Evolutionary conservation across 2,329 filamentous ascomycete species (phyloP).

Genomic region (Ceratocystis papillata): DNA sequence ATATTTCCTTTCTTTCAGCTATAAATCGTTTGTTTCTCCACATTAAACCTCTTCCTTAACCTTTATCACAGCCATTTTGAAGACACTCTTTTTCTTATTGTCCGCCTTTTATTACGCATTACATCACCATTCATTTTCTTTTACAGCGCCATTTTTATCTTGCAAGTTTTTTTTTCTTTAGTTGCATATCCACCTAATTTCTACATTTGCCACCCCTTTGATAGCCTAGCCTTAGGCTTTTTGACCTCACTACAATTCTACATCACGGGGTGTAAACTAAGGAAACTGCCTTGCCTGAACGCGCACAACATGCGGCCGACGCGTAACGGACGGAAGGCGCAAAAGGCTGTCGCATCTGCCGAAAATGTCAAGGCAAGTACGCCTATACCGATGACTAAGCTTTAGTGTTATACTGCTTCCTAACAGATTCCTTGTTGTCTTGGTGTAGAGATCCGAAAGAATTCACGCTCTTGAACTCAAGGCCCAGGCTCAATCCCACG

Average conservation of each 20-base stretch:
- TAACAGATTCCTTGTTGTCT: neutral
- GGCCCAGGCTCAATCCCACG: conserved; percentile 61
- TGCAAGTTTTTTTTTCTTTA: neutral
- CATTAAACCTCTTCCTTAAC: conserved; percentile 7
- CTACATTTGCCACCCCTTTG: neutral
- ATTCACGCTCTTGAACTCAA: conserved; percentile 33
- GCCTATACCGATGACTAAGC: neutral
- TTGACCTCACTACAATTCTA: neutral
- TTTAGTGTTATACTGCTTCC: neutral
- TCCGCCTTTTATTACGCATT: conserved; percentile 1
- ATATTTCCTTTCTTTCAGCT: neutral
- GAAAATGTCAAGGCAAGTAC: conserved; percentile 21
- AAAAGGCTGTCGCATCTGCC: conserved; percentile 10
- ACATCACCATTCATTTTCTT: neutral
- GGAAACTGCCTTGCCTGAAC: conserved; percentile 16
- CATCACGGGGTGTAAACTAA: neutral
- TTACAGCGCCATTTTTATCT: neutral
- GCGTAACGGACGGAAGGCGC: conserved; percentile 22
- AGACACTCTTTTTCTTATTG: neutral
- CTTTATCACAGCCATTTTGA: neutral
- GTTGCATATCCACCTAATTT: neutral
- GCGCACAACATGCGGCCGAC: conserved; percentile 22
- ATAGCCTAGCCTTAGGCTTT: no score
- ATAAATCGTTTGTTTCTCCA: neutral
- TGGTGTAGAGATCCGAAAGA: conserved; percentile 22